Conservation (phyloP, 2,329 filamentous ascomycete genomes). For the Phaeosphaeria sp. region DNA sequence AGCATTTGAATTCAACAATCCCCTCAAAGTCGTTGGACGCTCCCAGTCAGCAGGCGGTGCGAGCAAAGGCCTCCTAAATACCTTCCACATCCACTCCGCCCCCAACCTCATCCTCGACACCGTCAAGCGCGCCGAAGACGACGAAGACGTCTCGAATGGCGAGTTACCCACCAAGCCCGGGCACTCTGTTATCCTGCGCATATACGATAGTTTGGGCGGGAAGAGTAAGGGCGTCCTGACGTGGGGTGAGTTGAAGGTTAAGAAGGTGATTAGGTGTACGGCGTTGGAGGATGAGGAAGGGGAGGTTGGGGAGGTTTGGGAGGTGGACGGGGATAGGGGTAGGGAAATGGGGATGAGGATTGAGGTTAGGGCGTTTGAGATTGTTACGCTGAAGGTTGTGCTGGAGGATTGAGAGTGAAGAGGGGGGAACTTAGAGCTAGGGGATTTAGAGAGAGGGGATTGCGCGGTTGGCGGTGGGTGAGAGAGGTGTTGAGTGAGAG, state of each 20-base stretch:
- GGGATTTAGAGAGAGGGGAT: too few species aligned
- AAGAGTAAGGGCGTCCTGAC: conserved; percentile 74
- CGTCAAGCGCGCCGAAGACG: conserved; percentile 80
- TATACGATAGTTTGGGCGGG: conserved; percentile 90
- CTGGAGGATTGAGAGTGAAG: conserved; percentile 3
- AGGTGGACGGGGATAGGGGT: conserved; percentile 57
- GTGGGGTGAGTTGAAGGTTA: conserved; percentile 71
- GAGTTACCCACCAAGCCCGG: conserved; percentile 69
- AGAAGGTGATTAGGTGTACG: conserved; percentile 82
- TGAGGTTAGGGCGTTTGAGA: conserved; percentile 78
- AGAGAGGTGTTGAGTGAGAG: too few species aligned
- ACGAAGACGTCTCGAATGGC: conserved; percentile 60
- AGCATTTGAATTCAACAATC: conserved; percentile 90
- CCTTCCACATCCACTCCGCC: conserved; percentile 71
- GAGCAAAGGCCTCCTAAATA: conserved; percentile 52
- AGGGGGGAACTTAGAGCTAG: too few species aligned
- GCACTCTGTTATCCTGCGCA: conserved; percentile 79
- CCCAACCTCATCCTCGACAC: conserved; percentile 81
- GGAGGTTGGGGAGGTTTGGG: conserved; percentile 35
- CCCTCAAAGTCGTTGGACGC: conserved; percentile 64
- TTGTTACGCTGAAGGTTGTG: conserved; percentile 76
- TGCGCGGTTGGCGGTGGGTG: too few species aligned
- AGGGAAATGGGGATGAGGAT: conserved; percentile 57
- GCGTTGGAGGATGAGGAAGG: conserved; percentile 86
- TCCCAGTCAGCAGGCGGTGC: conserved; percentile 44